Percentiles rank a stretch among this genome's conserved stretches.
Evolutionary conservation across 192 early-diverging fungal genomes (phyloP).

Genomic region (Linnemannia schmuckeri): DNA sequence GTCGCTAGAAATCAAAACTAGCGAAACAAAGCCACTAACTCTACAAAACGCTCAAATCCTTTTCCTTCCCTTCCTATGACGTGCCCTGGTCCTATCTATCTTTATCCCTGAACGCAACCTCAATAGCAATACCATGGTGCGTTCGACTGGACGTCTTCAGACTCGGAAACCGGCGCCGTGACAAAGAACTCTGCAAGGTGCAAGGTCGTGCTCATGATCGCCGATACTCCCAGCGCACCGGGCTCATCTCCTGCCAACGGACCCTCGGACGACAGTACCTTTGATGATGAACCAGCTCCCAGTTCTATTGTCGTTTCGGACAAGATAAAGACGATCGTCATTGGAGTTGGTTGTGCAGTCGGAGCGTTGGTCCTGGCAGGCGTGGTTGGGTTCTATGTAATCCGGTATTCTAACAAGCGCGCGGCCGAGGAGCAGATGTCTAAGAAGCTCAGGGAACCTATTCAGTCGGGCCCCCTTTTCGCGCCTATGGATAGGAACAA

Average conservation of each 20-base stretch:
- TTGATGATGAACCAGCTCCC: conserved; percentile 16
- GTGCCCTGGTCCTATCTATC: background rate
- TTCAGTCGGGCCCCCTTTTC: conserved; percentile 37
- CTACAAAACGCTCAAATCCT: background rate
- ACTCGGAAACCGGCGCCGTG: conserved; percentile 22
- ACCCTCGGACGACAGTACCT: background rate
- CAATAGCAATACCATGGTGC: conserved; percentile 47
- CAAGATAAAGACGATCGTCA: conserved; percentile 42
- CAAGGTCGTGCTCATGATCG: conserved; percentile 38
- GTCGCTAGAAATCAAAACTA: too few relatives aligned
- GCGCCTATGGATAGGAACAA: conserved; percentile 23
- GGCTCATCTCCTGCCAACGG: background rate
- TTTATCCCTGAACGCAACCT: background rate
- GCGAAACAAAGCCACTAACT: background rate
- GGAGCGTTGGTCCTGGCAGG: conserved; percentile 35
- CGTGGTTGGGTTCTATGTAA: conserved; percentile 41
- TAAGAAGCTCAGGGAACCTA: conserved; percentile 34
- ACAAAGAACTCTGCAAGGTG: conserved; percentile 1
- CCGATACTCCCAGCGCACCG: background rate
- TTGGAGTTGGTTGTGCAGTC: conserved; percentile 49
- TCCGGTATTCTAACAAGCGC: conserved; percentile 43
- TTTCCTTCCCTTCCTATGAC: background rate
- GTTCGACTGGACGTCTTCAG: conserved; percentile 31
- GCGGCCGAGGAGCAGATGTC: conserved; percentile 17
- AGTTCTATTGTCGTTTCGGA: conserved; percentile 20